phyloP scores from a whole-genome alignment of 345 rosid species.

The Syzygium aromaticum region DNA sequence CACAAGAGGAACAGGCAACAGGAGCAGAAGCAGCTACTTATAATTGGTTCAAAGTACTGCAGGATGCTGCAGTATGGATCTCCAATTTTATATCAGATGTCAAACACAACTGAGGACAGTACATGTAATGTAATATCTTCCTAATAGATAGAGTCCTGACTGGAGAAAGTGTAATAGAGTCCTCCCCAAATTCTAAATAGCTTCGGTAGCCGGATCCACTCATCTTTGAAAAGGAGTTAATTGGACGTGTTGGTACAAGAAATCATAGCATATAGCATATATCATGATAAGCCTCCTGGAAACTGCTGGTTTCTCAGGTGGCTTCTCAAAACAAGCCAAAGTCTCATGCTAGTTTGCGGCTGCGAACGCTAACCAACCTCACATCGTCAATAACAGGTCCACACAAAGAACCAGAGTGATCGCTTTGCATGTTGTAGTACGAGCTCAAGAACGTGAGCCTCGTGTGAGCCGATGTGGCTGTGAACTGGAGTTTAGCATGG shows the following conservation, averaged over 20 bases:
- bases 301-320: not conserved
- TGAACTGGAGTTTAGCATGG: slow-evolving; percentile 33
- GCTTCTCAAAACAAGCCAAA: not conserved
- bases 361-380: slow-evolving; percentile 30
- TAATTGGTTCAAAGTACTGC: not conserved
- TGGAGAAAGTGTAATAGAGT: not conserved
- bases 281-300: not conserved
- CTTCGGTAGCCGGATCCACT: not conserved
- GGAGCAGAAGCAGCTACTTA: not conserved
- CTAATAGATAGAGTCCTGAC: not conserved
- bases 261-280: not conserved
- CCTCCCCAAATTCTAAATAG: not conserved
- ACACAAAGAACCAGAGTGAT: slow-evolving; percentile 64
- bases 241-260: not conserved
- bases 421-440: slow-evolving; percentile 46
- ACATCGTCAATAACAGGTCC: slow-evolving; percentile 75
- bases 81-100: not conserved
- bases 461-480: slow-evolving; percentile 37
- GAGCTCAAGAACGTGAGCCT: slow-evolving; percentile 62
- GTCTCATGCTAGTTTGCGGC: not conserved
- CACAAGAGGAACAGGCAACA: not conserved
- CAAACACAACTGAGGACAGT: not conserved
- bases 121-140: not conserved
- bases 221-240: not conserved
- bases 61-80: not conserved